Conservation (phyloP, 2,329 filamentous ascomycete species). For the Penicillium sp. region DNA sequence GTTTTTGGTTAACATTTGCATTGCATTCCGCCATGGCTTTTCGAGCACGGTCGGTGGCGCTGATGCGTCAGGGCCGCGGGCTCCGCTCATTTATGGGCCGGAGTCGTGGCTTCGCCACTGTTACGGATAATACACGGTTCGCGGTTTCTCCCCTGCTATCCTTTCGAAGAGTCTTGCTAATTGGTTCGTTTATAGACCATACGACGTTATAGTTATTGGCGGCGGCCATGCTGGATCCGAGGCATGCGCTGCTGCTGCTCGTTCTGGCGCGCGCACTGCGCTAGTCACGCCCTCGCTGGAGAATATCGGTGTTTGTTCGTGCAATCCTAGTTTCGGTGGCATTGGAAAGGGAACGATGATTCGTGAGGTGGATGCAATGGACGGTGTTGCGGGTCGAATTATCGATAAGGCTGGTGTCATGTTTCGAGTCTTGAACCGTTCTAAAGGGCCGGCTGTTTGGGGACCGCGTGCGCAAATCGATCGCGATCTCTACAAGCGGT, state of each 20-base stretch:
- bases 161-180: slow-evolving; percentile 4
- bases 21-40: slow-evolving; percentile 34
- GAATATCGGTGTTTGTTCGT: slow-evolving; percentile 92
- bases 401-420: slow-evolving; percentile 95
- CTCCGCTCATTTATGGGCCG: slow-evolving; percentile 21
- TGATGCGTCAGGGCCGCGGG: slow-evolving; percentile 29
- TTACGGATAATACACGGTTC: slow-evolving; percentile 39
- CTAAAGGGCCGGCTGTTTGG: slow-evolving; percentile 95
- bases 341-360: slow-evolving; percentile 98
- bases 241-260: slow-evolving; percentile 85
- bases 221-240: slow-evolving; percentile 95
- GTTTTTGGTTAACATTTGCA: background rate
- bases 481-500: slow-evolving; percentile 77
- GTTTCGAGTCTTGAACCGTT: slow-evolving; percentile 82
- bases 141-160: slow-evolving; percentile 7
- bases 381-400: slow-evolving; percentile 81
- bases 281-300: slow-evolving; percentile 84
- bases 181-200: slow-evolving; percentile 52
- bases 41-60: slow-evolving; percentile 30
- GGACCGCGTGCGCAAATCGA: slow-evolving; percentile 96
- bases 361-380: slow-evolving; percentile 89
- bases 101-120: slow-evolving; percentile 40
- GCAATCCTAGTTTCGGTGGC: slow-evolving; percentile 96
- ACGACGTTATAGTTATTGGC: slow-evolving; percentile 93
- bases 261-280: slow-evolving; percentile 82